phyloP scores from a whole-genome alignment of 176 grass and related monocot species.

The Rhynchospora tenuis region DNA sequence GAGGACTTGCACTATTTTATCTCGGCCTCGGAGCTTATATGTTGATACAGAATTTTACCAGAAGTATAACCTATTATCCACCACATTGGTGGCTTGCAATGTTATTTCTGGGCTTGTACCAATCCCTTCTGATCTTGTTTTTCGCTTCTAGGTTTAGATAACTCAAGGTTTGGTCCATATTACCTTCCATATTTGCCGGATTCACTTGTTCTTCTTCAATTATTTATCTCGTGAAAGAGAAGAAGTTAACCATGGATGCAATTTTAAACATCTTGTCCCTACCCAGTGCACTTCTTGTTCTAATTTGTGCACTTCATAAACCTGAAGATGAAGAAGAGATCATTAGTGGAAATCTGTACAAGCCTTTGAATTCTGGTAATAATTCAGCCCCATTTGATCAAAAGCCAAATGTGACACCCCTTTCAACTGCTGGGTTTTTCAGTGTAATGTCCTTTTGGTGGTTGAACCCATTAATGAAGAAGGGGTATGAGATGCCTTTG shows the following conservation, averaged over 20 bases:
- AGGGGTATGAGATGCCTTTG: conserved; percentile 64
- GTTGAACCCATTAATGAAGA: conserved; percentile 83
- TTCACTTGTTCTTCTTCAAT: conserved; percentile 48
- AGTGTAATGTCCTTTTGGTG: conserved; percentile 86
- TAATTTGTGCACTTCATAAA: conserved; percentile 32
- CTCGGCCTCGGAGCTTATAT: conserved; percentile 51
- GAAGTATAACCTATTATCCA: background rate
- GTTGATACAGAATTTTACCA: conserved; percentile 32
- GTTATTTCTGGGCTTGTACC: conserved; percentile 40
- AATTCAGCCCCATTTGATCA: conserved; percentile 21
- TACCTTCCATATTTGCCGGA: conserved; percentile 18
- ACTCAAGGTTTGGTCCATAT: conserved; percentile 36
- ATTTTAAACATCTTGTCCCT: conserved; percentile 59
- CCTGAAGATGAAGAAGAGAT: conserved; percentile 10
- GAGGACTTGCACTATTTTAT: conserved; percentile 48
- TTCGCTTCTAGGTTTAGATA: conserved; percentile 28
- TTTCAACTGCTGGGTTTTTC: conserved; percentile 57
- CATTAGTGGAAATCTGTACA: conserved; percentile 39
- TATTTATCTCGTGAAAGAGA: conserved; percentile 35
- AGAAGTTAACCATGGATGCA: conserved; percentile 26
- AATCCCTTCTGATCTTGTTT: conserved; percentile 27
- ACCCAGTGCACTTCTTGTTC: conserved; percentile 35
- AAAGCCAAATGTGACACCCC: conserved; percentile 33
- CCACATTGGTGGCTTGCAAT: conserved; percentile 48
- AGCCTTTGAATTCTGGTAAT: conserved; percentile 37